Percentiles rank a stretch among this genome's conserved stretches.
phyloP scores from a whole-genome alignment of 768 basidiomycete species.

The Rossbeevera mucosa region DNA sequence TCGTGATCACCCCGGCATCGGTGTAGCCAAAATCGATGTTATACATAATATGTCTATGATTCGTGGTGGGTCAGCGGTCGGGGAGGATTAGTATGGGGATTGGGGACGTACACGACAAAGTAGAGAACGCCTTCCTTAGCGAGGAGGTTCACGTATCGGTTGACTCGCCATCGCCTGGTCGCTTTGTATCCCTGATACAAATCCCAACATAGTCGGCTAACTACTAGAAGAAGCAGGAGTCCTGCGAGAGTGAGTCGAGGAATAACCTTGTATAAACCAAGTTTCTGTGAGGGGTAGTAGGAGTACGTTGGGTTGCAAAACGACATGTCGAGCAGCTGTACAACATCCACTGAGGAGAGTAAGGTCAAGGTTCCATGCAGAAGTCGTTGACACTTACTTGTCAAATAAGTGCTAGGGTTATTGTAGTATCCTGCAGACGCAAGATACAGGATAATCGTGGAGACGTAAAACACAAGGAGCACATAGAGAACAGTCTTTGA shows the following conservation, averaged over 20 bases:
- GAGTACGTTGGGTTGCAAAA: conserved; percentile 7
- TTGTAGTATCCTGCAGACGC: not conserved
- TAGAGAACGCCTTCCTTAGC: conserved; percentile 15
- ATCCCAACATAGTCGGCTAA: conserved; percentile 5
- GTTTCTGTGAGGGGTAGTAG: not conserved
- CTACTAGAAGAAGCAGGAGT: conserved; percentile 9
- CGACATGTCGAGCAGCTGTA: conserved; percentile 12
- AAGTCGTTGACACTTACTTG: conserved; percentile 1
- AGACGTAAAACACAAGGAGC: conserved; percentile 13
- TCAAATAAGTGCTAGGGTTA: conserved; percentile 9
- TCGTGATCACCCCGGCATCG: not conserved
- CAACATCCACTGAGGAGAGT: conserved; percentile 7
- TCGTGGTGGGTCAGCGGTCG: not conserved
- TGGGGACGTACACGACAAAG: conserved; percentile 15
- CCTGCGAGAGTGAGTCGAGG: conserved; percentile 11
- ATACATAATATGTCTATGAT: conserved; percentile 13
- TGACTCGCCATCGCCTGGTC: conserved; percentile 9
- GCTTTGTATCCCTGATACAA: conserved; percentile 7
- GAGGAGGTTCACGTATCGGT: conserved; percentile 13
- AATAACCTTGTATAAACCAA: conserved; percentile 11
- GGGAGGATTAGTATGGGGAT: not conserved
- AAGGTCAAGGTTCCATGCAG: not conserved
- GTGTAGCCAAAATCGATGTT: conserved; percentile 6
- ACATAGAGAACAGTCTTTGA: conserved; percentile 12
- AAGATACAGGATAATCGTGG: not conserved